Evolutionary conservation across 2,329 filamentous ascomycete genomes (phyloP), one percentile per base, ranked within the genome.

Genomic region (Aspergillus sojae): DNA sequence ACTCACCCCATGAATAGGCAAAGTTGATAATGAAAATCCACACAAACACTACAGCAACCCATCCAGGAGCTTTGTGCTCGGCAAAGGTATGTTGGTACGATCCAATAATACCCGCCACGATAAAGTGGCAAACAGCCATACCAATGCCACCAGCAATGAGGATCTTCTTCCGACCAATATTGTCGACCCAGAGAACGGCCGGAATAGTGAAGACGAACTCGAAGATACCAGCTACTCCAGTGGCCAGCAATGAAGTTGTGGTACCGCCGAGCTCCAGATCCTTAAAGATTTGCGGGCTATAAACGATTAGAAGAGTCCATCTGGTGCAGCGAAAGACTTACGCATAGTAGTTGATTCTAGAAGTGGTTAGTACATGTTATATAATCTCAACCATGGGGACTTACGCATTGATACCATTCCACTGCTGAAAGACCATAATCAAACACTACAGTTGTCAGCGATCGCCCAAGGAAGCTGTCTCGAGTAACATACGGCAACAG

Each of bases 11-110:
- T 0, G 85, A 88, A 73, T 91, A 92, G 34, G 89, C 91, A 71
- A 93, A 93, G 75, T 91, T 86, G 34, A 91, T 81, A 32, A 91
- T 87, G 67, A 91, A 93, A 0, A 93, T 81, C 90, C 90, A 93
- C 6, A 81, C 74, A 62, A 81, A 78, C 0, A 71, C 82, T 6
- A 86, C 89, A 0, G 89, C 85, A 5, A 81, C 90, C 91, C 91
- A 93, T 1, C 90, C 90, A 0, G 89, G 88, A 0, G 84, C 85
- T 7, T 75, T 70, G 65, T 92, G 84, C 0, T 79, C 72, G 0
- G 76, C 73, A 82, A 89, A 93, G 4, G 82, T 77, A 66, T 86
- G 72, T n/a, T 86, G 78, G 71, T 89, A 87, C 65, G 82, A 86
- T 41, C 88, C 91, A 5, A 89, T 84, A 62, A 93, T 90, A 45